A percentile compares a stretch with the other conserved stretches of the same genome.
Conservation (phyloP, 1,284 basidiomycete genomes). For the Cryptococcus neoformans region DNA sequence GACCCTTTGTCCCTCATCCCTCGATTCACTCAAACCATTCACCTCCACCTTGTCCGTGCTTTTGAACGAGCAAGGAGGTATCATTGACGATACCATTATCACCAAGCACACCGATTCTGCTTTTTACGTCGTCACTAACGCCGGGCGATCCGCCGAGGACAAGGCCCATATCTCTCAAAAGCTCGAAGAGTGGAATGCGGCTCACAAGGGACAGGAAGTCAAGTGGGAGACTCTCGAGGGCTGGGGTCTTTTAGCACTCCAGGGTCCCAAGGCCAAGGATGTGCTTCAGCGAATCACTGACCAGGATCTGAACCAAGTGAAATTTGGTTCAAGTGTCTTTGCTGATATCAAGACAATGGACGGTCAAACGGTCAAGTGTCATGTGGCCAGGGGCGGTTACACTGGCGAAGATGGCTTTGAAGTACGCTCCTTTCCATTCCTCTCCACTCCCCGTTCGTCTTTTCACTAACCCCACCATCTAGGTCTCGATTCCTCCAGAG, state of each 20-base stretch:
- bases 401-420: constrained; percentile 99
- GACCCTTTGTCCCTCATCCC: constrained; percentile 77
- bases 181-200: constrained; percentile 69
- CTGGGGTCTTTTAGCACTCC: constrained; percentile 87
- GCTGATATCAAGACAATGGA: constrained; percentile 29
- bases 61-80: constrained; percentile 84
- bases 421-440: constrained; percentile 50
- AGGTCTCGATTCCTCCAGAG: constrained; percentile 87
- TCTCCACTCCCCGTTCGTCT: not conserved
- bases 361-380: constrained; percentile 63
- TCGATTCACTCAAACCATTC: constrained; percentile 65
- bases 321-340: constrained; percentile 43
- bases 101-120: constrained; percentile 77
- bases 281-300: constrained; percentile 72
- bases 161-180: constrained; percentile 70
- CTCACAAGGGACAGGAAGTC: constrained; percentile 60
- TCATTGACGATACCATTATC: constrained; percentile 88
- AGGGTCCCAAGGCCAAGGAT: constrained; percentile 80
- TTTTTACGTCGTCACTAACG: constrained; percentile 97
- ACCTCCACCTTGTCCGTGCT: constrained; percentile 81
- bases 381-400: constrained; percentile 95
- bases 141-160: constrained; percentile 78
- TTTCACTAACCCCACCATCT: not conserved
- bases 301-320: constrained; percentile 68
- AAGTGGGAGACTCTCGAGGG: constrained; percentile 72